phyloP scores from a whole-genome alignment of 257 asterid genomes.

The Forsythia viridissima region DNA sequence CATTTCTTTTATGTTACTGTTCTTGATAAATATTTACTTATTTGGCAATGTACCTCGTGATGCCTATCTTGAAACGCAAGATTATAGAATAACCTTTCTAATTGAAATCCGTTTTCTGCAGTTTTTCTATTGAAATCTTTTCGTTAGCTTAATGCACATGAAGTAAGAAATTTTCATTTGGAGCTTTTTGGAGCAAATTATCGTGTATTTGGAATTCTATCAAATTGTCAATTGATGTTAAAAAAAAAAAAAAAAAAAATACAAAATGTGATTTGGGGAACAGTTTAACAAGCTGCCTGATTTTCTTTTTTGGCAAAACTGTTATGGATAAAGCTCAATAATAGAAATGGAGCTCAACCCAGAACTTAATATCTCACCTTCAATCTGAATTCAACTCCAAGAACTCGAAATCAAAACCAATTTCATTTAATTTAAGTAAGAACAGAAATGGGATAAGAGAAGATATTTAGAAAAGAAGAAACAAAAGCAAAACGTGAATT shows the following conservation, averaged over 20 bases:
- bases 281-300: background rate
- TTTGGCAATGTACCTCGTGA: constrained; percentile 1
- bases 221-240: background rate
- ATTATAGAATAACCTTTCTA: background rate
- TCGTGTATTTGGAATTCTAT: background rate
- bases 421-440: too few species aligned
- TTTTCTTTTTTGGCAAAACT: background rate
- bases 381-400: too few species aligned
- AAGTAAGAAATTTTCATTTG: background rate
- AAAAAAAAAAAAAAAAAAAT: too few species aligned
- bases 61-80: background rate
- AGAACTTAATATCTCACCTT: too few species aligned
- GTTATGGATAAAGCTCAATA: too few species aligned
- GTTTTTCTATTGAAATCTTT: background rate
- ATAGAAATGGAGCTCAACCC: too few species aligned
- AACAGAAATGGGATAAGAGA: too few species aligned
- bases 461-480: too few species aligned
- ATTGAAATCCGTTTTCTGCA: background rate
- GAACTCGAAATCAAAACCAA: too few species aligned
- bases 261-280: background rate
- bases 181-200: background rate
- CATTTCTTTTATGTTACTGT: background rate
- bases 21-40: constrained; percentile 6
- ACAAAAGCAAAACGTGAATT: too few species aligned
- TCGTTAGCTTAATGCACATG: background rate